These are phyloP conservation scores for Asterochloris sp. DNA, from an alignment of 139 green algal genomes.

Conservation along the genomic window DNA sequence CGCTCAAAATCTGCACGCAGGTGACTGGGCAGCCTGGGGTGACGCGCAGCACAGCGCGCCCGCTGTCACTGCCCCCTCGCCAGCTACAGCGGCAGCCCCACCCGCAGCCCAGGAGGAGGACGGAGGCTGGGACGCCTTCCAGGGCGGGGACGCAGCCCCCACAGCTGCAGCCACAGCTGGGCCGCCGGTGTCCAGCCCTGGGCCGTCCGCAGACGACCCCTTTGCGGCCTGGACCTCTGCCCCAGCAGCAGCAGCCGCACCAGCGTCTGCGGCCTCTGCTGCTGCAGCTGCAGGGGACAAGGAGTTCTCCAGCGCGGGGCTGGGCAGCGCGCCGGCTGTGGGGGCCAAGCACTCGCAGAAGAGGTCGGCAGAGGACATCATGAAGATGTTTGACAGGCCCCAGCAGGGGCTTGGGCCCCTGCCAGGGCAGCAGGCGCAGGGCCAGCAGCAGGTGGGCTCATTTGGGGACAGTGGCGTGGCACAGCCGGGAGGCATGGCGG, in stretches of 20 bases:
- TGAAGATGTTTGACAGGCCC: constrained; percentile 41
- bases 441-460: neutral
- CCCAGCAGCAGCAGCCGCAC: neutral
- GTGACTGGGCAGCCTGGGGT: constrained; percentile 22
- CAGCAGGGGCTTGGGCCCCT: neutral
- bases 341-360: constrained; percentile 3
- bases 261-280: neutral
- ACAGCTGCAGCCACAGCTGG: neutral
- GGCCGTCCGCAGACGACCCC: neutral
- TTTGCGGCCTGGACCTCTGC: neutral
- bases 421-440: neutral
- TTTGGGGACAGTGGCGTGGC: neutral
- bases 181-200: neutral
- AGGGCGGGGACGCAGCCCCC: constrained; percentile 5
- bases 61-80: neutral
- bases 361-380: constrained; percentile 38
- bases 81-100: neutral
- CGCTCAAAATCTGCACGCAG: neutral
- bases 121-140: constrained; percentile 22
- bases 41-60: neutral
- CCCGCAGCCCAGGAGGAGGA: constrained; percentile 1
- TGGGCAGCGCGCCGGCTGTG: neutral
- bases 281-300: neutral
- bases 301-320: neutral
- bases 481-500: neutral